Evolutionary conservation across 305 asterid genomes (phyloP).

Genomic region (Rubia occidens): DNA sequence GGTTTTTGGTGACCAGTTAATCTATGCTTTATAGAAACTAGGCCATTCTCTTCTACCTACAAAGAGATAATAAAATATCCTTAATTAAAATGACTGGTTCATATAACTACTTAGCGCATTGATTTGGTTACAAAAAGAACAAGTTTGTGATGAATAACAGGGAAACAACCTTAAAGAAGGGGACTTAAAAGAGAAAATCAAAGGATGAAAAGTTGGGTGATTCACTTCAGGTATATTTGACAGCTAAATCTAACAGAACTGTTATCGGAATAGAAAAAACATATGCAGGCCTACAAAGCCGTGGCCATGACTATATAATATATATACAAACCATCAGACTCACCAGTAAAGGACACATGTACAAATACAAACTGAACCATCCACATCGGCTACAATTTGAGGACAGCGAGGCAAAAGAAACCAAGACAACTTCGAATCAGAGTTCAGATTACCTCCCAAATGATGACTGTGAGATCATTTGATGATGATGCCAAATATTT

Average conservation of each 20-base stretch:
- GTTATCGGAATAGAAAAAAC: no score
- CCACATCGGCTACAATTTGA: not conserved
- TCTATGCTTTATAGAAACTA: slow-evolving; percentile 37
- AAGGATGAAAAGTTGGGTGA: not conserved
- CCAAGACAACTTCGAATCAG: slow-evolving; percentile 1
- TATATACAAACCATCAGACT: no score
- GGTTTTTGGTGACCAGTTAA: slow-evolving; percentile 58
- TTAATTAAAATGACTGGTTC: not conserved
- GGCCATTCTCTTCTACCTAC: slow-evolving; percentile 46
- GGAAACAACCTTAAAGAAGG: not conserved
- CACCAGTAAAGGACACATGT: not conserved
- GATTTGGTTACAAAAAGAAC: not conserved
- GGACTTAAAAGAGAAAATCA: not conserved
- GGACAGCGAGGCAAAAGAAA: not conserved
- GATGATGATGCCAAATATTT: slow-evolving; percentile 85
- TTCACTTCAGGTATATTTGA: not conserved
- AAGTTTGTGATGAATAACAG: not conserved
- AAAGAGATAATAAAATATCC: slow-evolving; percentile 13
- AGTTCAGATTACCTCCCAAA: slow-evolving; percentile 70
- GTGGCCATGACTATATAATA: no score
- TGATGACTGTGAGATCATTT: slow-evolving; percentile 50
- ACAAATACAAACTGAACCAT: not conserved
- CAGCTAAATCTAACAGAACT: not conserved
- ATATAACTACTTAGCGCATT: not conserved
- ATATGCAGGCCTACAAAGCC: not conserved